Base-by-base conservation (phyloP, 805 yeast genomes). In the Candida boidinii region DNA sequence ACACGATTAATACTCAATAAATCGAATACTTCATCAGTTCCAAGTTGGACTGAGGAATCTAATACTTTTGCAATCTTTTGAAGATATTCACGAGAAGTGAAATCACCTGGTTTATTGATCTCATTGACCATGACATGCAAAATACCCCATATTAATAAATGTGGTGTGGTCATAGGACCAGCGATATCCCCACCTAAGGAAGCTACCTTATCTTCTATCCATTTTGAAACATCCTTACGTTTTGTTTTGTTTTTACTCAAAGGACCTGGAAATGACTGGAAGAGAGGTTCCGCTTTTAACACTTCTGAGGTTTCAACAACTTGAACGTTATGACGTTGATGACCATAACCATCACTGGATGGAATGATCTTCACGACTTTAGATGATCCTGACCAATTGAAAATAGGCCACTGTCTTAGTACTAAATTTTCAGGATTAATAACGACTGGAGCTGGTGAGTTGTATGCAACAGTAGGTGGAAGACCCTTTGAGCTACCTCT, bases 321-420 rank as follows among this genome's bases (percentile, higher is more conserved):
- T 1, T 58, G 58, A 5, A 79, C 45, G 2, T 44, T 44, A 14
- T 51, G 46, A 25, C 45, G 44, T 9, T 53, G 47, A 30, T 46
- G 52, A 11, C 56, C 58, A 38, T 53, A 60, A n/a, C 58, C 55
- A 43, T 54, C 49, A 23, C 60, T 53, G 2, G 58, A 42, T 6
- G 78, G 74, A 28, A 73, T 48, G 35, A 68, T 60, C 23, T 62
- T 61, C 3, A 69, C 66, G 14, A 70, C 46, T 29, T 60, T 66
- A 6, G 58, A 53, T 3, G 73, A 62, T 15, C 57, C 58, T 18
- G 73, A 62, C 81, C 92, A 86, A 37, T 69, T 64, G 50, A 84
- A 80, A 22, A 86, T 49, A 0, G 95, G 94, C 56, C 80, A 81
- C 49, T 83, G 94, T 34, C 81, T 64, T 29, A 60, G 55, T 17